A percentile compares a stretch with the other conserved stretches of the same genome.
Conservation (phyloP, 108 stramenopile genomes). For the Cyclotella kingstonii region DNA sequence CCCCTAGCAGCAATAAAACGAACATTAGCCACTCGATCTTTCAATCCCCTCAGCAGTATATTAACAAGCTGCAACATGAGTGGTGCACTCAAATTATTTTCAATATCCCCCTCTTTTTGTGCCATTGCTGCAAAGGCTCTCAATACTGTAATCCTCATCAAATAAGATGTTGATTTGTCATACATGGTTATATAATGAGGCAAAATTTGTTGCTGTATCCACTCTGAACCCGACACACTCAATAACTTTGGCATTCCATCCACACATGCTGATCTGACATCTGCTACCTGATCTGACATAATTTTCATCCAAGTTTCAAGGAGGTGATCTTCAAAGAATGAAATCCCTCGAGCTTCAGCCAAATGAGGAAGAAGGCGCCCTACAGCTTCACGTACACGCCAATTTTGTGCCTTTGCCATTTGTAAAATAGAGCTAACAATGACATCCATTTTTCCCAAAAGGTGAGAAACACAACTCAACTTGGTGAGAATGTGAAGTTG, state of each 20-base stretch:
- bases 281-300: constrained; percentile 79
- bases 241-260: constrained; percentile 69
- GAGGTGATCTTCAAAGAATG: constrained; percentile 73
- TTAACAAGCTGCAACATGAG: constrained; percentile 48
- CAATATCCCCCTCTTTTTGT: constrained; percentile 37
- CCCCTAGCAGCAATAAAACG: constrained; percentile 84
- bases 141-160: constrained; percentile 81
- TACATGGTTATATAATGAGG: constrained; percentile 73
- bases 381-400: constrained; percentile 85
- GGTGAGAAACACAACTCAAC: constrained; percentile 72
- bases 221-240: constrained; percentile 73
- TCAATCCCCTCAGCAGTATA: constrained; percentile 59
- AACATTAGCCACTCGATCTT: constrained; percentile 84
- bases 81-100: constrained; percentile 51
- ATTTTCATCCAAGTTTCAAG: constrained; percentile 84
- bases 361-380: constrained; percentile 74
- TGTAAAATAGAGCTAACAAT: constrained; percentile 75
- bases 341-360: constrained; percentile 78
- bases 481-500: constrained; percentile 86
- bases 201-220: constrained; percentile 71
- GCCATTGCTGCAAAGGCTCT: constrained; percentile 60
- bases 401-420: constrained; percentile 84
- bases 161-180: constrained; percentile 64
- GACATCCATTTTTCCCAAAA: constrained; percentile 77
- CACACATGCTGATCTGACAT: constrained; percentile 73